Evolutionary conservation across 257 asterid genomes (phyloP).

Genomic region (Gentiana dahurica): DNA sequence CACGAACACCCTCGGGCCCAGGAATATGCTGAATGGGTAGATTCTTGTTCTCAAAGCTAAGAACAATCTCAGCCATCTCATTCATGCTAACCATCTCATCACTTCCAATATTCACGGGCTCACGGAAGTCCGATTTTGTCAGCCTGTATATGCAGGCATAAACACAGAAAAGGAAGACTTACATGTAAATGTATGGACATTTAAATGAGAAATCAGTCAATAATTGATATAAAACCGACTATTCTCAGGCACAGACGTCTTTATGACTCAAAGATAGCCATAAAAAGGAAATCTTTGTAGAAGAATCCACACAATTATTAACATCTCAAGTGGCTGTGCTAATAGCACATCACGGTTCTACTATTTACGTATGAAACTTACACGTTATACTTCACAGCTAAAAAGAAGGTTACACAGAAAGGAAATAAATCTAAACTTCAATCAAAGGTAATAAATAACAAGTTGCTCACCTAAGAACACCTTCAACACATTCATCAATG

Average conservation of each 20-base stretch:
- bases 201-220: no score
- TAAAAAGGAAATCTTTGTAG: no score
- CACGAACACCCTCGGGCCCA: constrained; percentile 93
- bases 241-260: no score
- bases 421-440: no score
- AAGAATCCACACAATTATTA: no score
- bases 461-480: constrained; percentile 25
- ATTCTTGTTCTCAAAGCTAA: constrained; percentile 65
- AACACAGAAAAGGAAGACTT: neutral
- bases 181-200: neutral
- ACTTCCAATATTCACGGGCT: constrained; percentile 89
- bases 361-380: no score
- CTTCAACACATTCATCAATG: constrained; percentile 38
- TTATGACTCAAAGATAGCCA: no score
- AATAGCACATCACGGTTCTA: no score
- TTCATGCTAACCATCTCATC: constrained; percentile 98
- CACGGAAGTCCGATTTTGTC: constrained; percentile 83
- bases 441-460: neutral
- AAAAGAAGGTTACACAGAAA: no score
- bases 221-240: no score
- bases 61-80: constrained; percentile 88
- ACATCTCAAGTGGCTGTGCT: no score
- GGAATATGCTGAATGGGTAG: constrained; percentile 80
- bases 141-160: constrained; percentile 24
- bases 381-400: no score